Percentiles rank a stretch among this genome's conserved stretches.
These are phyloP conservation scores for Salvia sclarea DNA, from an alignment of 305 asterid species.

Conservation along the genomic window DNA sequence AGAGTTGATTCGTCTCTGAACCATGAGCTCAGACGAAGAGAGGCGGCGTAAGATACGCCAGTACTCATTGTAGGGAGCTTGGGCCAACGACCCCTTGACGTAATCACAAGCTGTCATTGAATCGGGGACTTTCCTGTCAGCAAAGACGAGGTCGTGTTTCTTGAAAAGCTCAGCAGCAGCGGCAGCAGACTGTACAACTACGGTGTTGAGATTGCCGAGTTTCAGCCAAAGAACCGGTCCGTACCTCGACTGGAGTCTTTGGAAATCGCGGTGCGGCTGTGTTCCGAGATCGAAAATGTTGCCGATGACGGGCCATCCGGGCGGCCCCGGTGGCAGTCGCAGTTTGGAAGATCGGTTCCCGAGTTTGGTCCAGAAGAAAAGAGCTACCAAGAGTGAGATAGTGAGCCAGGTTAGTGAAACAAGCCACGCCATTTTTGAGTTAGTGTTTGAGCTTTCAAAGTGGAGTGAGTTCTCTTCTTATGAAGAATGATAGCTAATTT, in stretches of 20 bases:
- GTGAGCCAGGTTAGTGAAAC: constrained; percentile 16
- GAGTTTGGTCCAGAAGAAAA: background rate
- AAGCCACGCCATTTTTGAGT: constrained; percentile 22
- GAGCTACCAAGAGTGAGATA: constrained; percentile 23
- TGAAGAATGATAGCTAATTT: background rate
- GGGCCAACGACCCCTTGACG: constrained; percentile 14
- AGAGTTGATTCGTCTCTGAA: background rate
- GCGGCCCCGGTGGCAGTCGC: constrained; percentile 37
- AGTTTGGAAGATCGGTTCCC: constrained; percentile 16
- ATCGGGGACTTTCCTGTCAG: constrained; percentile 18
- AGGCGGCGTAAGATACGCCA: constrained; percentile 30
- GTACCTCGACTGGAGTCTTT: constrained; percentile 26
- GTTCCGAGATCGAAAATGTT: constrained; percentile 29
- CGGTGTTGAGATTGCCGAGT: constrained; percentile 25
- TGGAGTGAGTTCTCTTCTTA: background rate
- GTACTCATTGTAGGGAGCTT: background rate
- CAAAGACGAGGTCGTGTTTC: constrained; percentile 27
- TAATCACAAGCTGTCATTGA: constrained; percentile 27
- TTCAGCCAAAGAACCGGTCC: constrained; percentile 35
- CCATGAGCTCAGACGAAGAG: constrained; percentile 25
- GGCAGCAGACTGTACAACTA: constrained; percentile 27
- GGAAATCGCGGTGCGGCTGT: constrained; percentile 26
- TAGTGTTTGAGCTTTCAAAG: background rate
- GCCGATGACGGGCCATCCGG: constrained; percentile 35
- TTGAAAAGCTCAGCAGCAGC: constrained; percentile 31